phyloP scores from a whole-genome alignment of 306 rosid genomes.

The Cucumis sativus region DNA sequence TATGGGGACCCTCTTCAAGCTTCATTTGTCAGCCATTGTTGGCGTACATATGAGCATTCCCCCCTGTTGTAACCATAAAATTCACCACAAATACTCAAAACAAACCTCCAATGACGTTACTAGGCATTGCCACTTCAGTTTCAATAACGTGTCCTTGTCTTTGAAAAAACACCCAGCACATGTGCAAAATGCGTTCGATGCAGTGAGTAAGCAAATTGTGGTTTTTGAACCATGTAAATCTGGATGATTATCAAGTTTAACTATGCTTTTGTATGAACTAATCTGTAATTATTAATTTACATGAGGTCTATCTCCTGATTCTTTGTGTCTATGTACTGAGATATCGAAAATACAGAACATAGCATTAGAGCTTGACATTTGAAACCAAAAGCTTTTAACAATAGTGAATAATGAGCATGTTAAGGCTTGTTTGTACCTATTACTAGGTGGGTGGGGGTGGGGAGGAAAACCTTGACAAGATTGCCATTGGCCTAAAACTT shows the following conservation, averaged over 20 bases:
- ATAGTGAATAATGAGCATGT: not conserved
- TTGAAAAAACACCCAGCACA: not conserved
- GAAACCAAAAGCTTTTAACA: not conserved
- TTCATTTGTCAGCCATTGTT: not conserved
- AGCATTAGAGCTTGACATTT: not conserved
- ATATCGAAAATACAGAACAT: not conserved
- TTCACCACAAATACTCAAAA: not conserved
- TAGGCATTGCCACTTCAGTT: not conserved
- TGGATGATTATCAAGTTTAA: not conserved
- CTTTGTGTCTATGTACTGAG: not conserved
- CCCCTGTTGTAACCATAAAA: not conserved
- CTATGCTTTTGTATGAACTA: not conserved
- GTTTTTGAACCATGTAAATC: not conserved
- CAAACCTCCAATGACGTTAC: not conserved
- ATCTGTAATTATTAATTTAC: not conserved
- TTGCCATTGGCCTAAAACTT: not conserved
- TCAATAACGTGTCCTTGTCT: not conserved
- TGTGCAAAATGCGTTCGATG: not conserved
- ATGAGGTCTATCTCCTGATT: not conserved
- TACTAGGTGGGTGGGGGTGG: not conserved
- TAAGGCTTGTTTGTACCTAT: not conserved
- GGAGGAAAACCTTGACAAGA: not conserved
- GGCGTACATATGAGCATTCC: not conserved
- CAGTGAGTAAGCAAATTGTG: not conserved
- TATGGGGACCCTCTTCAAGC: not conserved